Evolutionary conservation across 495 filamentous ascomycete genomes (phyloP).

Genomic region (Penicillium pulvis): DNA sequence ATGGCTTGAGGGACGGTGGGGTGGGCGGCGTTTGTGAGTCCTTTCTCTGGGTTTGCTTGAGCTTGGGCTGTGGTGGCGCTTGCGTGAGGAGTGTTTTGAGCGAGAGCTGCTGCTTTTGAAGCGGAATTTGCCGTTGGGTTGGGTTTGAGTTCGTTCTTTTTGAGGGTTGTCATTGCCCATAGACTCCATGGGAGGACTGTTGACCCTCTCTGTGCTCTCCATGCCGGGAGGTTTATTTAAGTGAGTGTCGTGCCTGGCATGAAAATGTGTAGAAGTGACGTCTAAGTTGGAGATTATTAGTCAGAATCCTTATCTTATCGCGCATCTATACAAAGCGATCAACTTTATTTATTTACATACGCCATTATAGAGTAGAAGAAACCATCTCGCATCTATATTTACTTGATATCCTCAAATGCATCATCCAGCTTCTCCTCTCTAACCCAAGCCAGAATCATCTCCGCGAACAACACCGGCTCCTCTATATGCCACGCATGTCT

Average conservation of each 20-base stretch:
- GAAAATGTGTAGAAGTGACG: slow-evolving; percentile 3
- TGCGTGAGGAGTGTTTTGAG: slow-evolving; percentile 22
- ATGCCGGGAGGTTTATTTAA: background rate
- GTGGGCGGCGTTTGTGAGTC: slow-evolving; percentile 7
- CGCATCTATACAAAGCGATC: background rate
- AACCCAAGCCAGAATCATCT: slow-evolving; percentile 6
- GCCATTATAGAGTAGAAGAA: too few species aligned
- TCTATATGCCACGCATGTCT: slow-evolving; percentile 15
- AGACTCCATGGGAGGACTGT: background rate
- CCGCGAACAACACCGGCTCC: slow-evolving; percentile 1
- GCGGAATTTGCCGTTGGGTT: slow-evolving; percentile 50
- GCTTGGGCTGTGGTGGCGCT: slow-evolving; percentile 8
- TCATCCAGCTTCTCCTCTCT: background rate
- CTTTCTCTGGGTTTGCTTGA: slow-evolving; percentile 27
- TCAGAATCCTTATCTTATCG: slow-evolving; percentile 10
- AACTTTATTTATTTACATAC: too few species aligned
- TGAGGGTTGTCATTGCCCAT: background rate
- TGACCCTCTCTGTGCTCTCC: background rate
- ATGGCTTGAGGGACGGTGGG: slow-evolving; percentile 18
- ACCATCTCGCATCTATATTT: background rate
- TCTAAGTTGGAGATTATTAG: slow-evolving; percentile 1
- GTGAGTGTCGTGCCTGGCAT: background rate
- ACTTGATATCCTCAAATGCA: slow-evolving; percentile 8
- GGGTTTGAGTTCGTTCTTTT: slow-evolving; percentile 23
- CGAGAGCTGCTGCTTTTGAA: slow-evolving; percentile 52